Evolutionary conservation across 331 rosid genomes (phyloP).

Genomic region (Rhamnella rubrinervis): DNA sequence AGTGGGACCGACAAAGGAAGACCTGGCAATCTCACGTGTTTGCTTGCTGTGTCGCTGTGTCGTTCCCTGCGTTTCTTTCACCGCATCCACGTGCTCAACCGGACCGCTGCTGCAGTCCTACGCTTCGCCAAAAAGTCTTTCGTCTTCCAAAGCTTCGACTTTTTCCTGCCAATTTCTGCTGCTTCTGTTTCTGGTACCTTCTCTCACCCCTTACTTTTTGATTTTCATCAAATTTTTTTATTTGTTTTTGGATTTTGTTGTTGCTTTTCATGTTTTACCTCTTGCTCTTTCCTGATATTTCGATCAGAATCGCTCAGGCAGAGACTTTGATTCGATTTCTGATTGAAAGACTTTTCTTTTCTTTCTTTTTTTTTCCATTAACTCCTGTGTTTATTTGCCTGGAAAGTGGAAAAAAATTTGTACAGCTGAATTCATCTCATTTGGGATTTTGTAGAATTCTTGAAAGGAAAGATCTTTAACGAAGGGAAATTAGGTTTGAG

Average conservation of each 20-base stretch:
- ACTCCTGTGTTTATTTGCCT: not conserved
- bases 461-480: no score
- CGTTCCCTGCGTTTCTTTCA: not conserved
- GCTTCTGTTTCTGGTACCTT: not conserved
- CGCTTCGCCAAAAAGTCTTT: not conserved
- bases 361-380: not conserved
- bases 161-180: not conserved
- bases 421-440: not conserved
- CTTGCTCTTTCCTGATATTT: not conserved
- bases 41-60: no score
- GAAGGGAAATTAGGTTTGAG: not conserved
- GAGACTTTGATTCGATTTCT: no score
- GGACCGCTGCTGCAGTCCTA: conserved; percentile 1
- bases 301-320: no score
- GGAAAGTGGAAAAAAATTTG: not conserved
- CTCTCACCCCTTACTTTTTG: no score
- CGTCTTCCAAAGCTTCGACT: not conserved
- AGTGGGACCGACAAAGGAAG: not conserved
- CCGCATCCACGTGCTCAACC: not conserved
- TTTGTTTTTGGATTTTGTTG: not conserved
- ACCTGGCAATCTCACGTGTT: not conserved
- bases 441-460: not conserved
- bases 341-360: no score
- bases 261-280: no score
- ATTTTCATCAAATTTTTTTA: not conserved